Base-by-base conservation (phyloP, 176 grass and related monocot species). In the Hordeum marinum region DNA sequence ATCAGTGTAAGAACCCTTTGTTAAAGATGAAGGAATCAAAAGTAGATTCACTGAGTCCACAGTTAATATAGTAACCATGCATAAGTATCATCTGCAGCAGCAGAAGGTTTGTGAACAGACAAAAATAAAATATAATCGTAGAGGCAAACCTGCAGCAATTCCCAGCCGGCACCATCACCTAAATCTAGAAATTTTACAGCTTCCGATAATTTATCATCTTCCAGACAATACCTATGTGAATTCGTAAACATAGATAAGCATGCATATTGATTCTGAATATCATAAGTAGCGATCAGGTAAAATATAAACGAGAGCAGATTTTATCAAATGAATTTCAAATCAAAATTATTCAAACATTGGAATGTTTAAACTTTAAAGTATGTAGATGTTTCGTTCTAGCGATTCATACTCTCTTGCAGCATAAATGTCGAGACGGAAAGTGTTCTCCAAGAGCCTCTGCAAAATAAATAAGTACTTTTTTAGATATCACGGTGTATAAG, bases 391-490 rank as follows among this genome's bases (percentile, higher is more conserved):
- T 25, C 63, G 29, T 68, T 77, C 39, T 57, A 83, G 69, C 8
- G 52, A 42, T 76, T 75, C 96, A 40, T 98, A 98, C 96, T 95
- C 93, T 95, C 96, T 92, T 77, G 92, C 87, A 29, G 93, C 90
- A 76, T 88, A 88, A 87, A 98, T 79, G 81, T 98, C 91, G 1
- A 98, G 91, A 36, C 77, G 85, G 55, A 98, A 98, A 0, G 93
- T 95, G 50, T 62, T 98, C 81, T 98, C 96, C 61, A 98, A 41
- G 88, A 98, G 89, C 79, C 91, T 98, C 96, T 95, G 87, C 34
- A 87, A 67, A 81, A 75, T 79, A 39, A 60, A 77, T 66, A 2
- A 24, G 52, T 10, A 83, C 9, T 26, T 36, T 63, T 18, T 62
- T 52, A 68, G 78, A 54, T 69, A 55, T 48, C 46, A 35, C 3